A percentile compares a stretch with the other conserved stretches of the same genome.
Conservation (phyloP, 2,329 filamentous ascomycete genomes). For the Piedraia hortae region DNA sequence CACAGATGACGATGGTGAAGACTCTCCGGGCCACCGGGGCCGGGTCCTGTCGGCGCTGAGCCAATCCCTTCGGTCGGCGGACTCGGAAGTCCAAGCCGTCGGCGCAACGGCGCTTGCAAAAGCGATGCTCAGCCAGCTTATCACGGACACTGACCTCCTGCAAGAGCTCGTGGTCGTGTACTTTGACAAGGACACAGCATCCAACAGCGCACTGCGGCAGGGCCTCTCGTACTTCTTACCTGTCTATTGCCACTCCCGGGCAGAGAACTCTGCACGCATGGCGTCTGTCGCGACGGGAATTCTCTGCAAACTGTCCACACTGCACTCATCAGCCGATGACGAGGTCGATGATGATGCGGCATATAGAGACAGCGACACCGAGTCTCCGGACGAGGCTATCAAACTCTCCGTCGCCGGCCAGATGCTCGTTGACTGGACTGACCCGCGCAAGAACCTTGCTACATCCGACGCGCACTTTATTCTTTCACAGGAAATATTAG, state of each 20-base stretch:
- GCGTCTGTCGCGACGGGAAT: slow-evolving; percentile 43
- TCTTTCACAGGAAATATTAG: slow-evolving; percentile 50
- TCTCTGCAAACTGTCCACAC: slow-evolving; percentile 35
- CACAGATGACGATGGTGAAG: slow-evolving; percentile 15
- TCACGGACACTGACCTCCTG: slow-evolving; percentile 47
- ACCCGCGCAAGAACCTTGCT: slow-evolving; percentile 44
- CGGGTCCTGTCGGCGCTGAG: slow-evolving; percentile 64
- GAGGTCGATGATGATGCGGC: slow-evolving; percentile 29
- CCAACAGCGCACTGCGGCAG: slow-evolving; percentile 62
- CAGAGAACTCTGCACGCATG: slow-evolving; percentile 65
- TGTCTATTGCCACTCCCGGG: slow-evolving; percentile 67
- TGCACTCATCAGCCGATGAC: slow-evolving; percentile 10
- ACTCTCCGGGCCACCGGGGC: slow-evolving; percentile 27
- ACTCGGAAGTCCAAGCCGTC: slow-evolving; percentile 49
- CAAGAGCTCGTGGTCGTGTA: slow-evolving; percentile 64
- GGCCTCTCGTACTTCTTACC: slow-evolving; percentile 81
- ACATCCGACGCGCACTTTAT: slow-evolving; percentile 36
- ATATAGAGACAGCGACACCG: slow-evolving; percentile 41
- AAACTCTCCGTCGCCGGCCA: slow-evolving; percentile 45
- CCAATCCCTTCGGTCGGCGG: slow-evolving; percentile 47
- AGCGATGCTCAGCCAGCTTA: slow-evolving; percentile 52
- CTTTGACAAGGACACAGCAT: slow-evolving; percentile 54
- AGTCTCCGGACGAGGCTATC: slow-evolving; percentile 42
- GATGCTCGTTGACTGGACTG: slow-evolving; percentile 82
- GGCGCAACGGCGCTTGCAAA: slow-evolving; percentile 66